Base-by-base conservation (phyloP, 1,284 basidiomycete species). In the Malassezia dermatis region DNA sequence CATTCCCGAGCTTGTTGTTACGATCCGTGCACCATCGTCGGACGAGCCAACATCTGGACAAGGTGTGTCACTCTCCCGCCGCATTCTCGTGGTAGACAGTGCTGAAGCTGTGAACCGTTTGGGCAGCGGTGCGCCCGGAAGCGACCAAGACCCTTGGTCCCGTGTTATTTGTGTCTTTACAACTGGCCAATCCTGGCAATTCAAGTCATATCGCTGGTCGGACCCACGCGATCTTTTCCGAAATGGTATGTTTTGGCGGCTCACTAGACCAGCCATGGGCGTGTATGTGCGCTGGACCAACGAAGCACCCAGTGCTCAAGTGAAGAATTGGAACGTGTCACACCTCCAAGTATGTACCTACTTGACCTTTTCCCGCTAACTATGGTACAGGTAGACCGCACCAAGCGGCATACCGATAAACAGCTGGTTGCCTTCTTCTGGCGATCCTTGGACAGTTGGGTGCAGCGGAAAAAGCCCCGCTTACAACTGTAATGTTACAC, bases 161-260 rank as follows among this genome's bases (percentile, higher is more conserved):
- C 82, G 93, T 23, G 94, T 98, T 5, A 84, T 95, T 4, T 93
- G 89, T 64, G 93, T 98, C 11, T 85, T 95, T 81, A 96, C 93
- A 1, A 96, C 89, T 0, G 93, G 93, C 2, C 93, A 96, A 67
- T 84, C 85, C 46, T 98, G 93, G 93, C 93, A 96, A 75, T 98
- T 98, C 78, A 82, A 86, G 62, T 84, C 86, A 27, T 98, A 96
- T 78, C 89, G 89, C 73, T 96, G 91, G 91, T 84, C 80, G 48
- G 89, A 96, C 65, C 91, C 93, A 1, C 83, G 84, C 59, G 82
- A 86, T 51, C 77, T 96, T 26, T 96, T 96, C 77, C 86, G 91
- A 71, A 85, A 96, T 71, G 89, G 89, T 91, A 61, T 54, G 81
- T 53, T 8, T 46, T 23, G 4, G 55, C 17, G 17, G 31, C 43